These are phyloP conservation scores for Coffea eugenioides DNA, from an alignment of 257 asterid genomes.

Conservation along the genomic window DNA sequence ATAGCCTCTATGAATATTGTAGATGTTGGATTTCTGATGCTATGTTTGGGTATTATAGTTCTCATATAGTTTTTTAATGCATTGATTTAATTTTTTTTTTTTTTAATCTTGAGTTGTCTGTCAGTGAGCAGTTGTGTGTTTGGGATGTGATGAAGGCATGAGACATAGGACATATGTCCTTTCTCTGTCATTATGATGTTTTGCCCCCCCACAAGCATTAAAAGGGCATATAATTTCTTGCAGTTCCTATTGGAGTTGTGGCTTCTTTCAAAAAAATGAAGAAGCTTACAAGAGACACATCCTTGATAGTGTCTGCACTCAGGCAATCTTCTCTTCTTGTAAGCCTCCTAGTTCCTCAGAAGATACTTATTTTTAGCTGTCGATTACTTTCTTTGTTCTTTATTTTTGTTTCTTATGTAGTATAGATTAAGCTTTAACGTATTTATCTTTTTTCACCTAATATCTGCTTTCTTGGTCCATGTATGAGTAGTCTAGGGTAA, in stretches of 20 bases:
- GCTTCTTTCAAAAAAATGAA: constrained; percentile 84
- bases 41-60: not conserved
- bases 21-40: not conserved
- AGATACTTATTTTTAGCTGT: constrained; percentile 3
- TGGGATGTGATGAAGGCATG: constrained; percentile 2
- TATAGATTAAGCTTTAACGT: not conserved
- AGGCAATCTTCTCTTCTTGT: constrained; percentile 78
- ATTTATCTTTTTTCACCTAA: not conserved
- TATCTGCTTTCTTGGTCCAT: not conserved
- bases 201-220: constrained; percentile 15
- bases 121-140: not conserved
- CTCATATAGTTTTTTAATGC: not conserved
- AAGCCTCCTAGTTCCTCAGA: constrained; percentile 31
- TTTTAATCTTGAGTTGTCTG: not conserved
- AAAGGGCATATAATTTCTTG: constrained; percentile 30
- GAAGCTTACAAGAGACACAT: constrained; percentile 68
- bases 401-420: not conserved
- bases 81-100: not conserved
- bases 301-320: constrained; percentile 72
- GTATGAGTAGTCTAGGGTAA: not conserved
- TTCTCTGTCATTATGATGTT: not conserved
- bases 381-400: not conserved
- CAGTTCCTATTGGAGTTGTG: constrained; percentile 90
- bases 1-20: not conserved
- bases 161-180: not conserved